phyloP scores from a whole-genome alignment of 768 basidiomycete genomes.

The Lactifluus piperatus region DNA sequence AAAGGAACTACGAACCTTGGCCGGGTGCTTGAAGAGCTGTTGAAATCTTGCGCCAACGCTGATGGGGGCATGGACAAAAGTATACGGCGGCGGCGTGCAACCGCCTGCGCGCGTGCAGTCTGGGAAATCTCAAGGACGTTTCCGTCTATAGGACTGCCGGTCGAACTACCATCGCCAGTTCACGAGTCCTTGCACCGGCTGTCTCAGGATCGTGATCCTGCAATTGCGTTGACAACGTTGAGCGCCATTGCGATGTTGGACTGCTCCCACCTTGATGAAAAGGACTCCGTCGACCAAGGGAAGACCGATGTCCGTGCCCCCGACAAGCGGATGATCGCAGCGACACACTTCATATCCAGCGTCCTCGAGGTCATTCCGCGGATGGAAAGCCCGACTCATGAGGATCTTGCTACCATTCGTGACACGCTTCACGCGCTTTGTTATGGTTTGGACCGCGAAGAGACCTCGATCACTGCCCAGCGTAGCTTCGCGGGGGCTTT shows the following conservation, averaged over 20 bases:
- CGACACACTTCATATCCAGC: not conserved
- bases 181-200: not conserved
- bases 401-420: not conserved
- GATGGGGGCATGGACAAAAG: constrained; percentile 6
- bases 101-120: constrained; percentile 8
- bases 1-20: not conserved
- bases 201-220: not conserved
- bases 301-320: too few relatives aligned
- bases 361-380: not conserved
- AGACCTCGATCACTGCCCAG: not conserved
- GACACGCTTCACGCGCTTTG: not conserved
- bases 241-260: not conserved
- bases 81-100: constrained; percentile 4
- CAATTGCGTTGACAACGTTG: not conserved
- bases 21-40: not conserved
- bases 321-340: not conserved
- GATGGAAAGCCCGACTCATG: not conserved
- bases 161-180: too few relatives aligned
- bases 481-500: too few relatives aligned
- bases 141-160: too few relatives aligned
- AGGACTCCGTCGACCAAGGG: too few relatives aligned
- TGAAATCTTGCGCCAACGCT: not conserved
- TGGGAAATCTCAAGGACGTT: constrained; percentile 1
- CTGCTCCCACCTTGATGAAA: too few relatives aligned
- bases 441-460: not conserved